Evolutionary conservation across 2,329 filamentous ascomycete species (phyloP), one percentile per base, ranked within the genome.

Genomic region (Penicillium sp.): DNA sequence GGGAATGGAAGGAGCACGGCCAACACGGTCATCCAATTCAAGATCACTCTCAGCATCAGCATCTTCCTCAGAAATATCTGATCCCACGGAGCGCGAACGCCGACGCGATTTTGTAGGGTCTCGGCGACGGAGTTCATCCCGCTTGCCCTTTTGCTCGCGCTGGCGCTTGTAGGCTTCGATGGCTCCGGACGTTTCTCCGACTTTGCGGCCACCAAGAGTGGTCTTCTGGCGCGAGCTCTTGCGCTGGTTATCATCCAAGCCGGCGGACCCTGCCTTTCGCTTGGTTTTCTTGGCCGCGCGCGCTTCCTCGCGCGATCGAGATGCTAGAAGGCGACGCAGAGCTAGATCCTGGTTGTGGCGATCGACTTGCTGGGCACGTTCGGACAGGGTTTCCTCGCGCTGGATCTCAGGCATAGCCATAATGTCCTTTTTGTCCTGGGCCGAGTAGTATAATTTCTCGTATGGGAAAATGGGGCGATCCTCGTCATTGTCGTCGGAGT

Each of bases 361-460:
- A 63, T 93, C 87, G 51, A 90, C 84, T 66, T 93, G 83, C 60
- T 88, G 82, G 32, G 85, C 84, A 57, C 93, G 88, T 59, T 95
- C 87, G 19, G 89, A 91, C 6, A 98, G 79, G 39, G 95, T 84
- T 65, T 88, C 82, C 69, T 98, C 93, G 55, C 91, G 85, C 64
- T 95, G 84, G 45, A 97, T 84, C 72, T 97, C 90, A 28, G 89
- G 84, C 79, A 96, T 82, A 49, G 77, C 80, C 78, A 93, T 83
- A 54, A 98, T 93, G 45, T 85, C 77, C 7, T 78, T 78, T 68
- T 87, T 90, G 64, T 93, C 87, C 34, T 81, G 77, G 39, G 82
- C 76, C 57, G 81, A 86, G 60, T 81, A 79, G 67, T 88, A 93
- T 62, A 93, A 83, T 60, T 91, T 90, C 57, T 98, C 93, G 55